phyloP scores from a whole-genome alignment of 768 basidiomycete genomes.

The Kwoniella sp. region DNA sequence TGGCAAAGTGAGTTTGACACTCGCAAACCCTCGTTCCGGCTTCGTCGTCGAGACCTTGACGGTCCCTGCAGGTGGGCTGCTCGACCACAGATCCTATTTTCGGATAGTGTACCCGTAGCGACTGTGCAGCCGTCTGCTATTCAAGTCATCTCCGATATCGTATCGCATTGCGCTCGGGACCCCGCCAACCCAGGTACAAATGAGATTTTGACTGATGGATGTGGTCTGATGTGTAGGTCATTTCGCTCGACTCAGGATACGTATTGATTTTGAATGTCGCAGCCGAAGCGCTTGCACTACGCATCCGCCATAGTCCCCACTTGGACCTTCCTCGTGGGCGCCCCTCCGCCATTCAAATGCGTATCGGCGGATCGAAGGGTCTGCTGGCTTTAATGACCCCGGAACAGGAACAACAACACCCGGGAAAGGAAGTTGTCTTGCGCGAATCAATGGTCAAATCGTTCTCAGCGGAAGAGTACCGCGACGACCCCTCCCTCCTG shows the following conservation, averaged over 20 bases:
- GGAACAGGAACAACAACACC: constrained; percentile 8
- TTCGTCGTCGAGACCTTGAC: too few relatives aligned
- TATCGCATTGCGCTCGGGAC: constrained; percentile 6
- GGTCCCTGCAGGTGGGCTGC: constrained; percentile 35
- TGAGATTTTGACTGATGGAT: constrained; percentile 40
- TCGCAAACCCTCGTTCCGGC: too few relatives aligned
- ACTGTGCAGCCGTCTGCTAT: constrained; percentile 9
- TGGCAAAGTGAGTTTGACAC: constrained; percentile 44
- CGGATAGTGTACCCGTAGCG: constrained; percentile 31
- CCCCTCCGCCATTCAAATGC: constrained; percentile 35
- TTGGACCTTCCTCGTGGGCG: constrained; percentile 7
- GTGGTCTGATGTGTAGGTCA: constrained; percentile 41
- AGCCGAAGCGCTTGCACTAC: constrained; percentile 28
- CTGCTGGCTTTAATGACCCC: constrained; percentile 37
- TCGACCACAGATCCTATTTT: constrained; percentile 32
- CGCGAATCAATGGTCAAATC: constrained; percentile 40
- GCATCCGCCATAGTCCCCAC: constrained; percentile 7
- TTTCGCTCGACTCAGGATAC: background rate
- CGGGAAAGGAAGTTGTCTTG: constrained; percentile 29
- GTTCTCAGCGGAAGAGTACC: constrained; percentile 1
- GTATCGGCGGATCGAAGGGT: constrained; percentile 37
- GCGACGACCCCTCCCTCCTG: constrained; percentile 23
- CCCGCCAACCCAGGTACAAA: constrained; percentile 18
- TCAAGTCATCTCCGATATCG: constrained; percentile 22
- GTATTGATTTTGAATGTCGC: background rate